Conservation (phyloP, 257 asterid genomes). For the Buddleja alternifolia region DNA sequence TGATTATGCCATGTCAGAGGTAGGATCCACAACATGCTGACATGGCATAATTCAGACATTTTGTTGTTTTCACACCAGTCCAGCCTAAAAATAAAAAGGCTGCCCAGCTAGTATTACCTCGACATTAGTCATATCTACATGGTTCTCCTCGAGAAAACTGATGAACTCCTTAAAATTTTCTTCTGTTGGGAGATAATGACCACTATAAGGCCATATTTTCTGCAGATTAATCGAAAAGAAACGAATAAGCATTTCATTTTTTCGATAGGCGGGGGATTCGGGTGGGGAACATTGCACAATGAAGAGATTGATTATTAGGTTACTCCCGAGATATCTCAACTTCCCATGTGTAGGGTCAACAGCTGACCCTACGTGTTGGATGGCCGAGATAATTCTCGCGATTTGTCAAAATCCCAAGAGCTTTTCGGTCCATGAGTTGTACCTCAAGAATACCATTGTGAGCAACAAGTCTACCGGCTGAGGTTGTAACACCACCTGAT, state of each 20-base stretch:
- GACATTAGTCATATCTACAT: constrained; percentile 60
- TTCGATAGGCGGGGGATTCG: no score
- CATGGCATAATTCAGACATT: no score
- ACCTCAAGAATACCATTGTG: constrained; percentile 65
- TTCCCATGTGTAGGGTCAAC: no score
- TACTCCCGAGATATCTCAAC: no score
- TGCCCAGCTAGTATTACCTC: constrained; percentile 43
- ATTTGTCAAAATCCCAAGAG: no score
- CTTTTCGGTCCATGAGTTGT: background rate
- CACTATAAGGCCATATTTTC: constrained; percentile 83
- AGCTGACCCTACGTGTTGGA: no score
- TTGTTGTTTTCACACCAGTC: no score
- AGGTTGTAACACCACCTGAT: constrained; percentile 60
- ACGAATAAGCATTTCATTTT: background rate
- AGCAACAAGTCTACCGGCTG: constrained; percentile 72
- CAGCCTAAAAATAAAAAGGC: no score
- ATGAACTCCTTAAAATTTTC: constrained; percentile 70
- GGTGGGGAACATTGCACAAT: no score
- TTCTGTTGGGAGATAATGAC: constrained; percentile 84
- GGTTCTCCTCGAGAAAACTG: constrained; percentile 58
- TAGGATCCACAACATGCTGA: no score
- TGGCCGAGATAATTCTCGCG: background rate
- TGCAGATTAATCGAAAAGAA: constrained; percentile 23
- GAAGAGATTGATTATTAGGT: no score
- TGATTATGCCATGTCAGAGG: no score